These are phyloP conservation scores for Komagataella pastoris DNA, from an alignment of 805 yeast genomes.

Conservation along the genomic window DNA sequence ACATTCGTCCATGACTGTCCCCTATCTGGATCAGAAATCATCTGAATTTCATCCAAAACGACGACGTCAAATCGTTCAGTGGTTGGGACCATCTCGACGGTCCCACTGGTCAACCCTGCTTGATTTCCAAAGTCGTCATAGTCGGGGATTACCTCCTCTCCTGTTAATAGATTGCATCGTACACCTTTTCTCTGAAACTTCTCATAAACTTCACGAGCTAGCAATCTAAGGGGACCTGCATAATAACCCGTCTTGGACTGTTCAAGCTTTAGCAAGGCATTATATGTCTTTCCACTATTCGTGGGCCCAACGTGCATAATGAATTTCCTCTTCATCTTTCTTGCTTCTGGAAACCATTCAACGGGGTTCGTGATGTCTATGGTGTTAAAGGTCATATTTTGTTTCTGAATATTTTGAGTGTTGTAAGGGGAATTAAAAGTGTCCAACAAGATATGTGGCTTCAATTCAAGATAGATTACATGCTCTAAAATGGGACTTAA, in stretches of 20 bases:
- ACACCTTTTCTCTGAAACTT: slow-evolving; percentile 54
- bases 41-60: slow-evolving; percentile 91
- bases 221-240: slow-evolving; percentile 86
- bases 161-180: slow-evolving; percentile 78
- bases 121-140: slow-evolving; percentile 54
- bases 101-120: slow-evolving; percentile 75
- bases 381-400: slow-evolving; percentile 18
- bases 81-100: slow-evolving; percentile 86
- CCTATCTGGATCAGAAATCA: slow-evolving; percentile 68
- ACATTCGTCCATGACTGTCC: slow-evolving; percentile 97
- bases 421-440: slow-evolving; percentile 15
- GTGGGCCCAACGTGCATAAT: slow-evolving; percentile 98
- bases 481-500: slow-evolving; percentile 10
- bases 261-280: slow-evolving; percentile 60
- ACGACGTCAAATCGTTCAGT: slow-evolving; percentile 65
- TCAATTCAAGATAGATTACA: slow-evolving; percentile 14
- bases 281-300: slow-evolving; percentile 87
- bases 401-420: slow-evolving; percentile 16
- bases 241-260: slow-evolving; percentile 65
- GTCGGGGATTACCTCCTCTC: slow-evolving; percentile 82
- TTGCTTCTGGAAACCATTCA: slow-evolving; percentile 78
- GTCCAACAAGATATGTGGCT: slow-evolving; percentile 15
- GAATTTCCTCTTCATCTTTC: slow-evolving; percentile 64
- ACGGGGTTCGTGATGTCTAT: slow-evolving; percentile 45
- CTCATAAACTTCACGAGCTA: slow-evolving; percentile 88